Base-by-base conservation (phyloP, 148 eudicot species). In the Rhododendron kiyosumense region DNA sequence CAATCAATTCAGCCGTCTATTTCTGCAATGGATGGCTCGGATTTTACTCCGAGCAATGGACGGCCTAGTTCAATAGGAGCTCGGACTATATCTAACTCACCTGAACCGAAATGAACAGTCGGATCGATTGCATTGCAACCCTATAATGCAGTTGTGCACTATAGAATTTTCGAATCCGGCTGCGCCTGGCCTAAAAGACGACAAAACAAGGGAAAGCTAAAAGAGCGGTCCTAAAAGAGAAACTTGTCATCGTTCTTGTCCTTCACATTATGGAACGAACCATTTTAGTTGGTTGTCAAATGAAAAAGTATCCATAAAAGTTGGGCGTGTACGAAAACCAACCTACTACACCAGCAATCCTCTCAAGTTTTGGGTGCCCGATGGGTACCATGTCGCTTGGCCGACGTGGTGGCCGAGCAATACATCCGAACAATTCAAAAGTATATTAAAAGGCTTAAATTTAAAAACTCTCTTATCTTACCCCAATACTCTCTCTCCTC, bases 61-160 rank as follows among this genome's bases (percentile, higher is more conserved):
- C 45, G 0, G 1, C 1, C 1, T 1, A 41, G 7, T 41, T 41
- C 7, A 41, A 41, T 41, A 41, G 7, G 7, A 41, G 45, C 8
- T 41, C 1, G 0, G 1, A 41, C 1, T 6, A 0, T 41, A 41
- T 41, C 8, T 1, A 0, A 41, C 0, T 0, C 45, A 0, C 6
- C 8, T 0, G 8, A 6, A 1, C 1, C 0, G 1, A 41, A 41
- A 5, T 41, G 7, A 41, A 41, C 7, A 41, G 45, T 0, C 7
- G 0, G 1, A 41, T 41, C 45, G 1, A 0, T 41, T 1, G 1
- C 1, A 41, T 0, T 41, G 5, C 45, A 5, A 6, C 0, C 7
- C 7, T 5, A 41, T 41, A 41, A 0, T 41, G 7, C 1, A 0
- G 7, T 41, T 0, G 45, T 41, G 45, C 1, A 6, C 45, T 5